Evolutionary conservation across 306 rosid species (phyloP).

Genomic region (Aeschynomene evenia): DNA sequence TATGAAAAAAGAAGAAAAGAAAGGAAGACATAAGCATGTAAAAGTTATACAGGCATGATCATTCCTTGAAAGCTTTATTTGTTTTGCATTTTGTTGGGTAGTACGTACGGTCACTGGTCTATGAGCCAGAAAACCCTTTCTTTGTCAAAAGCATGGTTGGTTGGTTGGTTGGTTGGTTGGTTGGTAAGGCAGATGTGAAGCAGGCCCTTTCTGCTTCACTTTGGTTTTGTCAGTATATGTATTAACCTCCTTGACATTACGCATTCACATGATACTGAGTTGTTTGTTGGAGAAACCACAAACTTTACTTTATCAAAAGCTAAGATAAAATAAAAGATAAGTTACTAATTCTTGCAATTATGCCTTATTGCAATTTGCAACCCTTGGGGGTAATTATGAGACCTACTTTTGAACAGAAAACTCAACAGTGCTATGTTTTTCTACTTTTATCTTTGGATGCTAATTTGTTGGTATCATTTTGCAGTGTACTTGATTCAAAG

Average conservation of each 20-base stretch:
- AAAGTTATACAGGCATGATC: conserved; percentile 30
- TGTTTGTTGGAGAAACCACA: conserved; percentile 22
- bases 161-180: conserved; percentile 39
- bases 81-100: conserved; percentile 33
- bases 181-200: conserved; percentile 38
- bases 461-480: conserved; percentile 13
- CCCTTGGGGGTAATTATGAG: not conserved
- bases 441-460: not conserved
- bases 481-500: conserved; percentile 63
- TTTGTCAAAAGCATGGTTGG: conserved; percentile 31
- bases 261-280: conserved; percentile 26
- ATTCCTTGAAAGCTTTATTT: conserved; percentile 27
- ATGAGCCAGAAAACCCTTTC: conserved; percentile 41
- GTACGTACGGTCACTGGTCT: conserved; percentile 32
- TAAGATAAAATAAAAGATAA: not conserved
- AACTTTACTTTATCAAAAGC: conserved; percentile 5
- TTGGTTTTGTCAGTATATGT: conserved; percentile 44
- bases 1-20: not conserved
- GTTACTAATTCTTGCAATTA: not conserved
- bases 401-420: not conserved
- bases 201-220: conserved; percentile 40
- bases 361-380: conserved; percentile 6
- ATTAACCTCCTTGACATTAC: conserved; percentile 31
- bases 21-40: not conserved
- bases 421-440: not conserved